Percentiles rank a stretch among this genome's conserved stretches.
phyloP scores from a whole-genome alignment of 2,329 filamentous ascomycete genomes.

The Nemania diffusa region DNA sequence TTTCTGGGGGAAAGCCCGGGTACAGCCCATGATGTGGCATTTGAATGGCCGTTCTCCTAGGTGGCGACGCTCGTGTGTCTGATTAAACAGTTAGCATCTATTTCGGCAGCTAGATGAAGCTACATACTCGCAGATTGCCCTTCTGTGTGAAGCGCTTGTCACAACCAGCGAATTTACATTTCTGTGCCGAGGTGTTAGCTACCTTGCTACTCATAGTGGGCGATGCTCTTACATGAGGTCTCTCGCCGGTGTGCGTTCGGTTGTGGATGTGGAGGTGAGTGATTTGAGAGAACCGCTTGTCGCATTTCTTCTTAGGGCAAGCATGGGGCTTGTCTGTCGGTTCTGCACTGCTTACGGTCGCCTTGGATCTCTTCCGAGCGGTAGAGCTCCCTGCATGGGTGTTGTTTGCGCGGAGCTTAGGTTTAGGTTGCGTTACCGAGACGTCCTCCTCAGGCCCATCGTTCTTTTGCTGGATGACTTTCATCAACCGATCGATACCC shows the following conservation, averaged over 20 bases:
- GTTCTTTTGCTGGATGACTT: constrained; percentile 79
- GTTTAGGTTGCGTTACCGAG: constrained; percentile 8
- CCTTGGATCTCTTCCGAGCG: constrained; percentile 46
- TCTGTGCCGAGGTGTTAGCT: constrained; percentile 30
- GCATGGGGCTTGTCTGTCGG: constrained; percentile 64
- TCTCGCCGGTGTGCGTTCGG: constrained; percentile 87
- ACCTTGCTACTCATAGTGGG: not conserved
- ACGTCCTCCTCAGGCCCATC: constrained; percentile 43
- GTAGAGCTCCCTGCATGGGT: constrained; percentile 40
- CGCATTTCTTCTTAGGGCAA: constrained; percentile 79
- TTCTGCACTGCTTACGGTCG: constrained; percentile 25
- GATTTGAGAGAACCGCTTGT: constrained; percentile 88
- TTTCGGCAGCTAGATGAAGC: not conserved
- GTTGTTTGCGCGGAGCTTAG: constrained; percentile 9
- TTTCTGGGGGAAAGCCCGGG: constrained; percentile 84
- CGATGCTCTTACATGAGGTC: constrained; percentile 78
- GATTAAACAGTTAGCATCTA: constrained; percentile 29
- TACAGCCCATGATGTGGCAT: constrained; percentile 67
- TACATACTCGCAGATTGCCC: constrained; percentile 83
- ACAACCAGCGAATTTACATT: constrained; percentile 52
- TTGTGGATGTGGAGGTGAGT: constrained; percentile 93
- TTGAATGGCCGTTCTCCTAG: constrained; percentile 86
- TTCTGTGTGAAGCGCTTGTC: constrained; percentile 86
- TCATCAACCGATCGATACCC: constrained; percentile 88
- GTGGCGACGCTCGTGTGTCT: constrained; percentile 89